Conservation (phyloP, 208 protist species). For the Leishmania mexicana region DNA sequence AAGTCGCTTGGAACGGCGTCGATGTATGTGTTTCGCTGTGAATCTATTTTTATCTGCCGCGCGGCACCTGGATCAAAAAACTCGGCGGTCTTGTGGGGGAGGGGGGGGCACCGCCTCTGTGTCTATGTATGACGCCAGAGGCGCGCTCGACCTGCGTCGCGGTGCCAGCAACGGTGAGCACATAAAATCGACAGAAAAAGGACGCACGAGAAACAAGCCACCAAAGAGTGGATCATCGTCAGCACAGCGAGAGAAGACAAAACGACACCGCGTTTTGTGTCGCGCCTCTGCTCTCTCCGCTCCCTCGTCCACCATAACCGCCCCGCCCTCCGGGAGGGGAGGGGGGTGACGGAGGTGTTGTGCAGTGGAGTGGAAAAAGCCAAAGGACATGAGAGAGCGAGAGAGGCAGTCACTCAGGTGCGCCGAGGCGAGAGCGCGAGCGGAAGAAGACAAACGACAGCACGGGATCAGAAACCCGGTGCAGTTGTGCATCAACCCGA, state of each 20-base stretch:
- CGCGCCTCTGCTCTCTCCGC: neutral
- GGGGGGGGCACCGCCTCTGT: neutral
- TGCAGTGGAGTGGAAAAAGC: neutral
- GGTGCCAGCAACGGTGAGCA: neutral
- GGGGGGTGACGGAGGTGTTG: neutral
- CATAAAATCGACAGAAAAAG: neutral
- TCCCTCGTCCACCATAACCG: neutral
- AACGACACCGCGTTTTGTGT: neutral
- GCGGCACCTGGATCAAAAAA: too few species aligned
- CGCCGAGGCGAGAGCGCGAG: neutral
- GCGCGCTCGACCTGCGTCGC: neutral
- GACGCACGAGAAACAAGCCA: neutral
- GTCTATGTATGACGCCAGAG: neutral
- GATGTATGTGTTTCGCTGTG: neutral
- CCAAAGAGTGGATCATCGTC: neutral
- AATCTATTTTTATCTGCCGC: neutral
- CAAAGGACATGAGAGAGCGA: neutral
- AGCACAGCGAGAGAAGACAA: neutral
- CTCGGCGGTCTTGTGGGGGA: too few species aligned
- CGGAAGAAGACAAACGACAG: neutral
- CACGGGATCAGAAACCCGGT: neutral
- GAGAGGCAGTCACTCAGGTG: neutral
- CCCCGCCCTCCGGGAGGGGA: neutral
- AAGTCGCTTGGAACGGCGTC: neutral
- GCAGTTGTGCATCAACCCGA: neutral